Evolutionary conservation across 2,329 filamentous ascomycete species (phyloP).

Genomic region (Apiospora sp.): DNA sequence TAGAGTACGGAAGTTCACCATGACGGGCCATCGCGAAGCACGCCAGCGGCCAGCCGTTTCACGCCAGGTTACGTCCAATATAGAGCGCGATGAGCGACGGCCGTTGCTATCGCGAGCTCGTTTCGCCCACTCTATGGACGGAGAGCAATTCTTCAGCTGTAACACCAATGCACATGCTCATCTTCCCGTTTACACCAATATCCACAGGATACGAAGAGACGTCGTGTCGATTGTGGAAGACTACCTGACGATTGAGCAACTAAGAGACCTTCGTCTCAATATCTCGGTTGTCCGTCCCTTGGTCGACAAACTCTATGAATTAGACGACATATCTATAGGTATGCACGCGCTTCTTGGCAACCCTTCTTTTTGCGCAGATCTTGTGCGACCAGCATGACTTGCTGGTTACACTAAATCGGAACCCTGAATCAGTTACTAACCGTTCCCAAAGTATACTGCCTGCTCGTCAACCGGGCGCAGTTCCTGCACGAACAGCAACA

Average conservation of each 20-base stretch:
- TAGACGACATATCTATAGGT: constrained; percentile 81
- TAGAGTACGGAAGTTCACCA: not conserved
- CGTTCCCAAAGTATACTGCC: constrained; percentile 72
- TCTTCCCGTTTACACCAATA: constrained; percentile 79
- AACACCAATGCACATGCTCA: constrained; percentile 65
- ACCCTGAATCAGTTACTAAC: constrained; percentile 27
- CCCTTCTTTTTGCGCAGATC: not conserved
- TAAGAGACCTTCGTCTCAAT: constrained; percentile 84
- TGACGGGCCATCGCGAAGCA: constrained; percentile 26
- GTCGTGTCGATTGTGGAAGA: constrained; percentile 70
- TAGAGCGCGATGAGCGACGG: constrained; percentile 38
- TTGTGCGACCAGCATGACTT: constrained; percentile 11
- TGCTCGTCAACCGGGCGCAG: constrained; percentile 82
- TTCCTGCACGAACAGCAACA: constrained; percentile 81
- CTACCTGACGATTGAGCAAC: constrained; percentile 74
- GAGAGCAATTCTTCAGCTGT: constrained; percentile 59
- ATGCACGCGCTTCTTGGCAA: constrained; percentile 36
- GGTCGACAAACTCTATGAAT: constrained; percentile 83
- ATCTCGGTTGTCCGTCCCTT: constrained; percentile 80
- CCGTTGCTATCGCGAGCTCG: constrained; percentile 48
- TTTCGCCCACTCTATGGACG: constrained; percentile 47
- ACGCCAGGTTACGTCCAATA: constrained; percentile 33
- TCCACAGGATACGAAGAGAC: constrained; percentile 74
- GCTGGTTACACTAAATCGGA: not conserved
- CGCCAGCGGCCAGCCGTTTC: not conserved